Evolutionary conservation across 768 basidiomycete genomes (phyloP), one percentile per base, ranked within the genome.

Genomic region (Lentinus brumalis): DNA sequence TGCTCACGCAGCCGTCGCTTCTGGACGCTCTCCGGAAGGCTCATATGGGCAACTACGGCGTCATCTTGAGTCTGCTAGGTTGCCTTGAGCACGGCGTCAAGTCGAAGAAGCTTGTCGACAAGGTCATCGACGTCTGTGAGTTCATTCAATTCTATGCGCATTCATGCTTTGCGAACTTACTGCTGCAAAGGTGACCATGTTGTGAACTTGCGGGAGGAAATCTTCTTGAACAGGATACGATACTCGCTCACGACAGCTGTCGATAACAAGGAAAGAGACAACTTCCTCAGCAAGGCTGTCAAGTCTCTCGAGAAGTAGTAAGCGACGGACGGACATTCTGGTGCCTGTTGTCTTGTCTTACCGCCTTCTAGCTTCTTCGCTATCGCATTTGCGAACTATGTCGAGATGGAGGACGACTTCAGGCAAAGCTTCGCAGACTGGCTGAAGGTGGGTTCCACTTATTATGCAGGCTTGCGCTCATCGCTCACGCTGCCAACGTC

Each of bases 31-130:
- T 97, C 14, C 87, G 94, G 49, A 96, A 90, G 68, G 96, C 96
- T 1, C 85, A 96, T 64, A 85, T 89, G 79, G 97, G 97, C 46
- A 94, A 91, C 66, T 99, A 97, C 70, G 87, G 94, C 52, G 79
- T 96, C 44, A 88, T 99, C 42, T 83, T 98, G 32, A 94, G 93
- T 69, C 81, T 99, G 49, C 80, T 98, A 6, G 96, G 96, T n/a
- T 94, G 89, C 66, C 75, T 99, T 50, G 97, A 98, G 65, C 81
- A 89, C 55, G 97, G 97, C 0, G 74, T 87, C 38, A 84, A 85
- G 66, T 84, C 88, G n/a, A 99, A 99, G 78, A 86, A 79, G 57
- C 80, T 98, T 2, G 96, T 96, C 0, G 97, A 99, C 75, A 83
- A 86, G 12, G 85, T 97, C 59, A 89, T 98, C 56, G 96, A 99